Percentiles rank a stretch among this genome's conserved stretches.
Evolutionary conservation across 441 rosid genomes (phyloP).

Genomic region (Bocquillonia castaneifolia): DNA sequence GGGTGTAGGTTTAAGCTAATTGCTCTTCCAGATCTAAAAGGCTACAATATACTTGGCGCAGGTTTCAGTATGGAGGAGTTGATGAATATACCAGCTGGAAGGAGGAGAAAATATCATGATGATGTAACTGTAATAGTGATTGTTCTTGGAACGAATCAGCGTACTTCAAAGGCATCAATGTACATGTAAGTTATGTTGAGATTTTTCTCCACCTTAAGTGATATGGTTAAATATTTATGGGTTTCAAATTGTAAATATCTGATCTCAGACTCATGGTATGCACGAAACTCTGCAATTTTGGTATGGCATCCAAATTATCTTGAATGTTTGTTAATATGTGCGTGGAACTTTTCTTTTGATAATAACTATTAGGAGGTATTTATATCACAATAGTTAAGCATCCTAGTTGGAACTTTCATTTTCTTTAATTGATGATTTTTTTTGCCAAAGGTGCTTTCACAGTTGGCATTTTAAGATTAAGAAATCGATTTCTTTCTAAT

Average conservation of each 20-base stretch:
- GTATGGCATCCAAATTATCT: neutral
- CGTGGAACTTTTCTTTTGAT: neutral
- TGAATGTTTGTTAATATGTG: neutral
- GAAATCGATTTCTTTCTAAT: conserved; percentile 5
- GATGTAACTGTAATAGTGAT: conserved; percentile 88
- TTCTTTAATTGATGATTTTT: neutral
- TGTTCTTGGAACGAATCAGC: conserved; percentile 70
- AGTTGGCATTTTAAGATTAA: conserved; percentile 2
- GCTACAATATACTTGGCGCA: conserved; percentile 21
- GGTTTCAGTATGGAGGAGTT: conserved; percentile 82
- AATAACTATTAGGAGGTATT: neutral
- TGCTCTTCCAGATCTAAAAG: neutral
- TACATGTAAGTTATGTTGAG: conserved; percentile 29
- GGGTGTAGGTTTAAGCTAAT: neutral
- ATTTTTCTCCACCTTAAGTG: conserved; percentile 20
- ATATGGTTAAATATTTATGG: neutral
- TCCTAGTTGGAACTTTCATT: neutral
- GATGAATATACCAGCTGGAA: conserved; percentile 82
- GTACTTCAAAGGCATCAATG: conserved; percentile 88
- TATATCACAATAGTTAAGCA: neutral
- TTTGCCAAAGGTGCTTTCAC: neutral
- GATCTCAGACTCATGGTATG: conserved; percentile 11
- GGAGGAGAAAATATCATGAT: conserved; percentile 92
- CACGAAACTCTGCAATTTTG: conserved; percentile 8
- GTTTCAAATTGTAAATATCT: conserved; percentile 24